These are phyloP conservation scores for Combretum micranthum DNA, from an alignment of 345 rosid species.

Conservation along the genomic window DNA sequence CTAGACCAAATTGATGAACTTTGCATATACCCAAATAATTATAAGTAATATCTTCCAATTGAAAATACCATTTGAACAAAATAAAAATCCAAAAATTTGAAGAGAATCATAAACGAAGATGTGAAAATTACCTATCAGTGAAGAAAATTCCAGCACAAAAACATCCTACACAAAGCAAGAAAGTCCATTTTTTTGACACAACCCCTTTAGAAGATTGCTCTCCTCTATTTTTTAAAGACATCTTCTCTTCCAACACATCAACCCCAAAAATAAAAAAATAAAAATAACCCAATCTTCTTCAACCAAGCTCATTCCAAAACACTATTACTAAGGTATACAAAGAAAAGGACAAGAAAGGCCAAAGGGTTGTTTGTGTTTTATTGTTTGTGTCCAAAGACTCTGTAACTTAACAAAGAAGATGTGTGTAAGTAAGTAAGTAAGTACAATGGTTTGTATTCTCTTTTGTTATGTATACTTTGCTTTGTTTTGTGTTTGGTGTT, in stretches of 20 bases:
- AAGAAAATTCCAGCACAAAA: conserved; percentile 85
- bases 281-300: conserved; percentile 11
- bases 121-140: conserved; percentile 57
- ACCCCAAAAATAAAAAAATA: conserved; percentile 7
- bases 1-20: neutral
- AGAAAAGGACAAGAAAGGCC: too few species aligned
- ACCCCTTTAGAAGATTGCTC: conserved; percentile 43
- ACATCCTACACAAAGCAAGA: conserved; percentile 62
- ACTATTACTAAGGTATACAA: too few species aligned
- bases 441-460: too few species aligned
- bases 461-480: too few species aligned
- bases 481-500: too few species aligned
- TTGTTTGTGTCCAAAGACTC: neutral
- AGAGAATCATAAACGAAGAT: neutral
- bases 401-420: conserved; percentile 10
- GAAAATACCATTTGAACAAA: neutral
- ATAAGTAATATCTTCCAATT: neutral
- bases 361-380: too few species aligned
- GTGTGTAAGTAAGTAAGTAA: too few species aligned
- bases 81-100: neutral
- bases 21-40: neutral
- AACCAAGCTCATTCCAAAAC: neutral
- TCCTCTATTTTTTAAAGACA: conserved; percentile 67
- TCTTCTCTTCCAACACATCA: conserved; percentile 11
- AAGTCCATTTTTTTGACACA: conserved; percentile 65